A percentile compares a stretch with the other conserved stretches of the same genome.
phyloP scores from a whole-genome alignment of 1,284 basidiomycete genomes.

The Neonothopanus nambi region DNA sequence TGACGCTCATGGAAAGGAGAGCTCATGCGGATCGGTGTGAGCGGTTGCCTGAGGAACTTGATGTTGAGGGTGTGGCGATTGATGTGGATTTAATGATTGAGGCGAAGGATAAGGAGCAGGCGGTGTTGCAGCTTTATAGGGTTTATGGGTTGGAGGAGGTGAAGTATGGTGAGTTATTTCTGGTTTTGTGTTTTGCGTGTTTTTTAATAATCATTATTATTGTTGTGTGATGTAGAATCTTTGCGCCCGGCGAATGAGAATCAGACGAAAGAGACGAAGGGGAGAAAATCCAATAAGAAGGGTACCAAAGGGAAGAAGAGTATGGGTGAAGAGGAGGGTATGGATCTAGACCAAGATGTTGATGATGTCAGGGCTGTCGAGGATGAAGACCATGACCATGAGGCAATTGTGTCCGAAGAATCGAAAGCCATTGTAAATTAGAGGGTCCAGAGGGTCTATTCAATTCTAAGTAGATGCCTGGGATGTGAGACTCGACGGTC shows the following conservation, averaged over 20 bases:
- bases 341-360: conserved; percentile 15
- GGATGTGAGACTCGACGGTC: too few relatives aligned
- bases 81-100: conserved; percentile 90
- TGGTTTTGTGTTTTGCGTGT: background rate
- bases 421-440: too few relatives aligned
- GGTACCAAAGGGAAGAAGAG: conserved; percentile 22
- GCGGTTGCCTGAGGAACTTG: conserved; percentile 62
- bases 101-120: conserved; percentile 92
- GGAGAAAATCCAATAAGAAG: conserved; percentile 50
- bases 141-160: conserved; percentile 75
- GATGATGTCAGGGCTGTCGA: background rate
- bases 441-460: too few relatives aligned
- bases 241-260: conserved; percentile 54
- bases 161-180: conserved; percentile 45
- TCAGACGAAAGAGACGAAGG: conserved; percentile 50
- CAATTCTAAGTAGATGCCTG: too few relatives aligned
- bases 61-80: conserved; percentile 53
- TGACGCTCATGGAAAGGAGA: conserved; percentile 77
- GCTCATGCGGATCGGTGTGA: conserved; percentile 85
- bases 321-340: conserved; percentile 7
- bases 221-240: conserved; percentile 35
- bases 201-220: conserved; percentile 4
- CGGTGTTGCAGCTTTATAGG: conserved; percentile 82
- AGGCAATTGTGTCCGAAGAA: background rate
- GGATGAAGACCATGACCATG: background rate